A percentile compares a stretch with the other conserved stretches of the same genome.
phyloP scores from a whole-genome alignment of 192 early-diverging fungal species.

The Coemansia sp. region DNA sequence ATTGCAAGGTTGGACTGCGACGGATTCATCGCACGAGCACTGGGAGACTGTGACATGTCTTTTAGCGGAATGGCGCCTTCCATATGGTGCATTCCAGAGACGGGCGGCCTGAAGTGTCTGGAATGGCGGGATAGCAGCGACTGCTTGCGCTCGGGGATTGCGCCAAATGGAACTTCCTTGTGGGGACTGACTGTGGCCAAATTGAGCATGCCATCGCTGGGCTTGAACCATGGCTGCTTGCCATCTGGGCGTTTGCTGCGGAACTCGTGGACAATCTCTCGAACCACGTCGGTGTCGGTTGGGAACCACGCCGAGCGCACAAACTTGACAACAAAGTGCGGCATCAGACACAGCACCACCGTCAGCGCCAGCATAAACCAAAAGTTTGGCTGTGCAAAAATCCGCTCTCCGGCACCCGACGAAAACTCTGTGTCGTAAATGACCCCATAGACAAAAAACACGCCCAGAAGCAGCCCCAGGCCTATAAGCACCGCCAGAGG shows the following conservation, averaged over 20 bases:
- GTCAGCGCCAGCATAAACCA: conserved; percentile 67
- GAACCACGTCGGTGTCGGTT: conserved; percentile 80
- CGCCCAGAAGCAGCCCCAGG: conserved; percentile 50
- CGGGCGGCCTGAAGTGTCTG: not conserved
- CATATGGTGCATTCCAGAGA: conserved; percentile 17
- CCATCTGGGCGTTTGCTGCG: conserved; percentile 5
- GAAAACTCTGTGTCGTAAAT: conserved; percentile 61
- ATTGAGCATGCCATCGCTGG: conserved; percentile 9
- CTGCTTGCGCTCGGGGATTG: conserved; percentile 31
- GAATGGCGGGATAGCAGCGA: conserved; percentile 4
- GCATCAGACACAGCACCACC: conserved; percentile 65
- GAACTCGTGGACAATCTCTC: conserved; percentile 64
- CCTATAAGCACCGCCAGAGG: conserved; percentile 45
- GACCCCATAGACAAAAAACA: conserved; percentile 59
- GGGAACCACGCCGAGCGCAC: conserved; percentile 69
- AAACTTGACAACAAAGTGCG: conserved; percentile 69
- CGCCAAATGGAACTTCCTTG: conserved; percentile 52
- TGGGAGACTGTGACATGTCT: conserved; percentile 19
- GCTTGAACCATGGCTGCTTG: conserved; percentile 4
- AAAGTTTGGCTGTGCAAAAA: conserved; percentile 65
- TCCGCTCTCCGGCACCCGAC: conserved; percentile 54
- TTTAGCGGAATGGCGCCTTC: conserved; percentile 37
- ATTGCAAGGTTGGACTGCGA: not conserved
- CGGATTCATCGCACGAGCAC: conserved; percentile 1
- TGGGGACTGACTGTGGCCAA: conserved; percentile 19